Evolutionary conservation across 2,329 filamentous ascomycete genomes (phyloP).

Genomic region (Epichloe elymi): DNA sequence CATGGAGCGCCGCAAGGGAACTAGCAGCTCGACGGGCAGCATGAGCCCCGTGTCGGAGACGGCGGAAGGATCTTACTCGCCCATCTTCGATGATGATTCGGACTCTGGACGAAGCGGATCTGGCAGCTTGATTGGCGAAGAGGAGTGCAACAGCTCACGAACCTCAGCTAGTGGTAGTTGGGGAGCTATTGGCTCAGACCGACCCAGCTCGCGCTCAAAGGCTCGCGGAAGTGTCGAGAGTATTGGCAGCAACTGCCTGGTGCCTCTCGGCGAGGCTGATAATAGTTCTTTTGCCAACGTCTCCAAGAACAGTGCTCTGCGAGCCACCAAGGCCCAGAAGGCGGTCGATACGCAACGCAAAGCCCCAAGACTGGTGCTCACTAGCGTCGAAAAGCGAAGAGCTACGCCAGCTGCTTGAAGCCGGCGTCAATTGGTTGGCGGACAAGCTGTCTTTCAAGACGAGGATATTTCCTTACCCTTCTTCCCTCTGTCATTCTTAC

Average conservation of each 20-base stretch:
- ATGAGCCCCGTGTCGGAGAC: slow-evolving; percentile 85
- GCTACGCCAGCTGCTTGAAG: slow-evolving; percentile 14
- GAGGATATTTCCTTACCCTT: slow-evolving; percentile 10
- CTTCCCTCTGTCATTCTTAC: slow-evolving; percentile 16
- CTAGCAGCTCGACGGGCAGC: slow-evolving; percentile 58
- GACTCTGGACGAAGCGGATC: slow-evolving; percentile 61
- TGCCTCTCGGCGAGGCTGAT: slow-evolving; percentile 31
- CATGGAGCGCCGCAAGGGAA: slow-evolving; percentile 69
- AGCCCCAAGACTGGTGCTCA: slow-evolving; percentile 76
- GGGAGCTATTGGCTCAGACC: slow-evolving; percentile 78
- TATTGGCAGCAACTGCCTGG: slow-evolving; percentile 40
- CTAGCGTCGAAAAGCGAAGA: slow-evolving; percentile 84
- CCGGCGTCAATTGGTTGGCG: background rate
- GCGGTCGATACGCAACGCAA: slow-evolving; percentile 55
- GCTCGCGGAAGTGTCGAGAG: slow-evolving; percentile 50
- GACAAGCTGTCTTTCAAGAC: background rate
- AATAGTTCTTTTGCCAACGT: slow-evolving; percentile 51
- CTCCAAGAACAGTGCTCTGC: slow-evolving; percentile 45
- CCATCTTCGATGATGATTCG: slow-evolving; percentile 61
- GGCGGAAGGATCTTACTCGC: slow-evolving; percentile 51
- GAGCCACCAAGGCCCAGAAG: slow-evolving; percentile 39
- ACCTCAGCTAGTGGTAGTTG: slow-evolving; percentile 59
- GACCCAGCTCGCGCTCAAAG: slow-evolving; percentile 60
- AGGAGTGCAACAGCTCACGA: slow-evolving; percentile 57
- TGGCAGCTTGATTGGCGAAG: slow-evolving; percentile 66